Base-by-base conservation (phyloP, 495 filamentous ascomycete species). In the Penicillium salamii region DNA sequence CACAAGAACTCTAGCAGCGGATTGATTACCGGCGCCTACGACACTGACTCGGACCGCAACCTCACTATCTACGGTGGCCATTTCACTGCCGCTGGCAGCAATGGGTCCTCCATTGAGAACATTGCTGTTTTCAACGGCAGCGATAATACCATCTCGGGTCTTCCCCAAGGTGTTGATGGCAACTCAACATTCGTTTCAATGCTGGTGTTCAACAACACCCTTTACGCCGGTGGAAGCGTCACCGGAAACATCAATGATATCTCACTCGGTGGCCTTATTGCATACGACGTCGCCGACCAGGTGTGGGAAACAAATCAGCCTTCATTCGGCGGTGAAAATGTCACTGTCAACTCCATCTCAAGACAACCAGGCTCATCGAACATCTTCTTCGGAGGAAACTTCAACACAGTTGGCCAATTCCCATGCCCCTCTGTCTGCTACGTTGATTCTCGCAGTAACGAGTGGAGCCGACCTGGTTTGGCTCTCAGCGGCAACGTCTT, bases 61-160 rank as follows among this genome's bases (percentile, higher is more conserved):
- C 70, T 92, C 21, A 97, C 95, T 4, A 80, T 97, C 21, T 73
- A 97, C 32, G 95, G 88, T 46, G 93, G 93, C 2, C 88, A 91
- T 53, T 99, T 99, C 64, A 80, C 78, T 26, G 83, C 89, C 3
- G 82, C 72, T 13, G 80, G 78, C 19, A 81, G 75, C 35, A 79
- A 91, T 55, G 90, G 86, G 14, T 86, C 85, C 0, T 72, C 72
- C 3, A 76, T 96, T 46, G 69, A 88, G 45, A 96, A 96, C 58
- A 75, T 99, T 13, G 74, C 85, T 23, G 75, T 97, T 59, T 77
- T 97, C 47, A 79, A 88, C 52, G 77, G 78, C 21, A 76, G 80
- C 50, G 70, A 79, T 17, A 66, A 85, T 52, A 68, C 69, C n/a
- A 74, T 96, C 17, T 84, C 79, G 3, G 93, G 93, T 31, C 65